Evolutionary conservation across 257 asterid species (phyloP).

Genomic region (Fraxinus excelsior): DNA sequence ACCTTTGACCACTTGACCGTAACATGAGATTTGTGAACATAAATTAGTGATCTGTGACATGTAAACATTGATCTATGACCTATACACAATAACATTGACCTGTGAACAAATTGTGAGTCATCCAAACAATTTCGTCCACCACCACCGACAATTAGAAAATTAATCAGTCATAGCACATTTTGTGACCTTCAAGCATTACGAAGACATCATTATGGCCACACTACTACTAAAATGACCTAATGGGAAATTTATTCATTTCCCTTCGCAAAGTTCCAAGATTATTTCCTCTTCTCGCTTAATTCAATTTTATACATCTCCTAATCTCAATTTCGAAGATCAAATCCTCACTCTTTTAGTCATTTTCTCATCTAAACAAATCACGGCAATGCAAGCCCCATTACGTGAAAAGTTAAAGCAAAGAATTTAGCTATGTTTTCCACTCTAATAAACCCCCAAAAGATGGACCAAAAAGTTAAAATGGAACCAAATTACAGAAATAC

Average conservation of each 20-base stretch:
- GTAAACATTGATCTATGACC: too few species aligned
- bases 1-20: too few species aligned
- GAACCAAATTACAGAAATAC: background rate
- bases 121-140: too few species aligned
- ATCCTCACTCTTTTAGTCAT: background rate
- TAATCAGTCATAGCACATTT: background rate
- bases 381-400: too few species aligned
- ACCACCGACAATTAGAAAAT: background rate
- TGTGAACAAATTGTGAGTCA: too few species aligned
- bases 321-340: background rate
- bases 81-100: too few species aligned
- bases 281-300: background rate
- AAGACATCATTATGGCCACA: background rate
- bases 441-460: background rate
- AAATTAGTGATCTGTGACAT: too few species aligned
- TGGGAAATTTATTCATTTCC: too few species aligned
- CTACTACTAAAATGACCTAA: background rate
- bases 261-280: background rate
- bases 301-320: background rate
- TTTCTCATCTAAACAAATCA: background rate
- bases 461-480: background rate
- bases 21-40: too few species aligned
- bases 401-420: background rate
- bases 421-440: background rate
- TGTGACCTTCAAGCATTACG: background rate